Evolutionary conservation across 1,284 basidiomycete genomes (phyloP), one percentile per base, ranked within the genome.

Genomic region (Cryptococcus maquisensis): DNA sequence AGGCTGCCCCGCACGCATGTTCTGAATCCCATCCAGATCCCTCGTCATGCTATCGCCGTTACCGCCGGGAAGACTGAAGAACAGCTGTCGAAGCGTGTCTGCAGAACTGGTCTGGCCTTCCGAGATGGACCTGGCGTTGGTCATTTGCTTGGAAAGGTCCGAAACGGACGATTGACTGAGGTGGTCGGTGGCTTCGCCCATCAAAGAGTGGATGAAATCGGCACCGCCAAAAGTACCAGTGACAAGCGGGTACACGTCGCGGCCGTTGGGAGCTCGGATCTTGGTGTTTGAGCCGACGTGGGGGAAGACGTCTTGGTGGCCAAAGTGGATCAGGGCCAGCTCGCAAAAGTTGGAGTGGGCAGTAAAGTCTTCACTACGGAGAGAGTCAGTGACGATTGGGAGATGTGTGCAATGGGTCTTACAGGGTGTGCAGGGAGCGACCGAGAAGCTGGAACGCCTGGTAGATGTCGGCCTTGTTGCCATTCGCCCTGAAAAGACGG

Each of bases 261-360:
- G 81, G 3, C 92, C 90, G 57, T 86, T 84, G 0, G 86, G 88
- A 23, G 88, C 85, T 54, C 86, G 84, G 24, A 96, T 79, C 44
- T 84, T 81, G 42, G 87, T 85, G 55, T 86, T 83, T 60, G 89
- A 86, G 12, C 93, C 93, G 36, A 96, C 88, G 67, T 97, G 92
- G n/a, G 84, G 75, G 77, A 96, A 97, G 3, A 96, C 86, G 45
- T 92, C 77, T 2, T 76, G 68, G 67, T 91, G 78, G 0, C 91
- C 91, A 75, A 91, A 80, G 7, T 81, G 81, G 46, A 86, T 82
- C 13, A 95, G 82, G 1, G 85, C 81, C 1, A 91, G 80, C 72
- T 92, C 88, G 75, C 87, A 90, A 69, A 87, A 91, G 75, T 91
- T 91, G 42, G 87, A 91, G 72, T 97, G 93, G 0, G 93, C 91